Conservation (phyloP, 75 land plant genomes). For the Picea sitchensis region DNA sequence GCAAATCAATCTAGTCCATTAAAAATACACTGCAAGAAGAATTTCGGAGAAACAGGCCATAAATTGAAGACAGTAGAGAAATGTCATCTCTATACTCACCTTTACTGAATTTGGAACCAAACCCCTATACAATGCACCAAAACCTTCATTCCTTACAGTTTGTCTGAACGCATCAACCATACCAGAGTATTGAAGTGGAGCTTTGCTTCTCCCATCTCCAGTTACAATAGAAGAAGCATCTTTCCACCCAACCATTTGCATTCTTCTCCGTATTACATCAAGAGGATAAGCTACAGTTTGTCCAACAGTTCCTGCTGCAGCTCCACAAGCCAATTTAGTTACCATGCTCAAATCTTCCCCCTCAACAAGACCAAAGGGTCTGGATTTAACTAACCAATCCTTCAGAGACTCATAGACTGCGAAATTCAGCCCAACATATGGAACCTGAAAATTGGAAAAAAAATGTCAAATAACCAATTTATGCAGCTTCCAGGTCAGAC, state of each 20-base stretch:
- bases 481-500: neutral
- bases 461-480: neutral
- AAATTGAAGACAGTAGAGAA: neutral
- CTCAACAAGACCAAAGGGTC: constrained; percentile 47
- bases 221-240: constrained; percentile 68
- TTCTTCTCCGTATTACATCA: constrained; percentile 84
- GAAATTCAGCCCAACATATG: constrained; percentile 93
- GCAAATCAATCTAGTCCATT: neutral
- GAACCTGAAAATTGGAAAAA: constrained; percentile 46
- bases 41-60: neutral
- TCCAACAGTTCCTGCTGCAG: constrained; percentile 87
- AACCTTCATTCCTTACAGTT: constrained; percentile 84
- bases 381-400: constrained; percentile 72
- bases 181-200: constrained; percentile 64
- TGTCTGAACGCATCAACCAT: constrained; percentile 85
- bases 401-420: constrained; percentile 91
- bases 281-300: constrained; percentile 95
- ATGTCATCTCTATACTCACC: constrained; percentile 26
- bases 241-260: constrained; percentile 99
- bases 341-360: constrained; percentile 61
- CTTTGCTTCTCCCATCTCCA: constrained; percentile 57
- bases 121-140: constrained; percentile 88
- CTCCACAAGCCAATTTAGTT: constrained; percentile 87
- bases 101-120: constrained; percentile 91
- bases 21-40: neutral